Conservation (phyloP, 2,329 filamentous ascomycete species). For the Emergomyces orientalis region DNA sequence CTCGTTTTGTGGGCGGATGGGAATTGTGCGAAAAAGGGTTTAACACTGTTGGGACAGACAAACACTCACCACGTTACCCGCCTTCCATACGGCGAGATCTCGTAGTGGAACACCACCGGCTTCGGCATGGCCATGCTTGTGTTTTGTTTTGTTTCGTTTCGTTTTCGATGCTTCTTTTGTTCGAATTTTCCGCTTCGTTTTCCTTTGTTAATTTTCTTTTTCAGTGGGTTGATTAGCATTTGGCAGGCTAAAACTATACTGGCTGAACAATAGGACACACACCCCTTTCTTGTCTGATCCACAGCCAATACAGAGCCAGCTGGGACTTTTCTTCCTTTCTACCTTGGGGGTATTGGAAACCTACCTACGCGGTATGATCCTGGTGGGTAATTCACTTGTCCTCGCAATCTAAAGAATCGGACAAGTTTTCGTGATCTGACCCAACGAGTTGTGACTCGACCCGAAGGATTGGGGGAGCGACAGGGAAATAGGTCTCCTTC, state of each 20-base stretch:
- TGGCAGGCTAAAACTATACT: background rate
- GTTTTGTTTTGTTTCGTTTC: no score
- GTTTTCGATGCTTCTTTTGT: background rate
- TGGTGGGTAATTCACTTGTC: background rate
- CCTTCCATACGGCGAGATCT: constrained; percentile 54
- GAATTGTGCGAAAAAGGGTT: background rate
- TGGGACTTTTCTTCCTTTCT: background rate
- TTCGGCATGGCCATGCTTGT: constrained; percentile 10
- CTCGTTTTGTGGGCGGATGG: background rate
- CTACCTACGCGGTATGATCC: background rate
- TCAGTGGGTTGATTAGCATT: background rate
- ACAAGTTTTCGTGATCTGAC: background rate
- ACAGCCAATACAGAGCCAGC: background rate
- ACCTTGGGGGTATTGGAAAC: background rate
- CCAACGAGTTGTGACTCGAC: background rate
- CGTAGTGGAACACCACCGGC: constrained; percentile 60
- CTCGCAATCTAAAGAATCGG: background rate
- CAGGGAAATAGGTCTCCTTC: background rate
- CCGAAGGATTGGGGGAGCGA: background rate
- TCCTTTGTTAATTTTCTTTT: background rate
- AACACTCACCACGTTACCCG: constrained; percentile 42
- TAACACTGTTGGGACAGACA: background rate
- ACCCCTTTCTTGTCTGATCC: background rate
- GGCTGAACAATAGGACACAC: background rate
- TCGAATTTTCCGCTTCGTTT: background rate